phyloP scores from a whole-genome alignment of 345 rosid species.

The Populus simonii region DNA sequence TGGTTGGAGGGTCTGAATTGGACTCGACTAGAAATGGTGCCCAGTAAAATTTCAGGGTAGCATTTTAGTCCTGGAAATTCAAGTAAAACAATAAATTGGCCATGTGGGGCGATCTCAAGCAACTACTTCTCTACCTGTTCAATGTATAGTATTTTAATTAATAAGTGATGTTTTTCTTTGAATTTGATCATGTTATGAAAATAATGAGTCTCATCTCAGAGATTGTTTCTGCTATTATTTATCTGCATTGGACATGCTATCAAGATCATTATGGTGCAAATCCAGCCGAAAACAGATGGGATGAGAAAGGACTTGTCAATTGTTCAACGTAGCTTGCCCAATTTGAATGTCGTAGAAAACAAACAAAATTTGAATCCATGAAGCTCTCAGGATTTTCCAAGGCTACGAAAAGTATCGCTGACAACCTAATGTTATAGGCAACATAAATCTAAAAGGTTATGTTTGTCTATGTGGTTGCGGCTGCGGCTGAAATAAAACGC shows the following conservation, averaged over 20 bases:
- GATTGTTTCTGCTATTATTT: too few relatives aligned
- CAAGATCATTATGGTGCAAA: neutral
- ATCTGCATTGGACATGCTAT: too few relatives aligned
- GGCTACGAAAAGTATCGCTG: neutral
- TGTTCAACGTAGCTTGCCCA: neutral
- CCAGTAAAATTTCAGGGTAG: conserved; percentile 23
- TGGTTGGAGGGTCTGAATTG: conserved; percentile 14
- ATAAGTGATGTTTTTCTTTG: neutral
- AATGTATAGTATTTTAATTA: neutral
- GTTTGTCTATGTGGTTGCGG: too few relatives aligned
- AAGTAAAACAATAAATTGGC: neutral
- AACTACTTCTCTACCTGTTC: neutral
- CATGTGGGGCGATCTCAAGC: neutral
- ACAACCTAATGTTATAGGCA: neutral
- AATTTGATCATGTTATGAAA: neutral
- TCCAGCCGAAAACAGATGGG: neutral
- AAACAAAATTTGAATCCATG: neutral
- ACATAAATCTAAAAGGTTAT: neutral
- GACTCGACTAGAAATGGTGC: conserved; percentile 29
- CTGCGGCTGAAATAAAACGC: too few relatives aligned
- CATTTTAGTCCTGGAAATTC: conserved; percentile 22
- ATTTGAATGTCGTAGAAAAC: neutral
- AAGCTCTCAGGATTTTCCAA: neutral
- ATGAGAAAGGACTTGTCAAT: neutral
- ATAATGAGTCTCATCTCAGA: neutral